These are phyloP conservation scores for Sporothrix phasma DNA, from an alignment of 2,329 filamentous ascomycete species.

Conservation along the genomic window DNA sequence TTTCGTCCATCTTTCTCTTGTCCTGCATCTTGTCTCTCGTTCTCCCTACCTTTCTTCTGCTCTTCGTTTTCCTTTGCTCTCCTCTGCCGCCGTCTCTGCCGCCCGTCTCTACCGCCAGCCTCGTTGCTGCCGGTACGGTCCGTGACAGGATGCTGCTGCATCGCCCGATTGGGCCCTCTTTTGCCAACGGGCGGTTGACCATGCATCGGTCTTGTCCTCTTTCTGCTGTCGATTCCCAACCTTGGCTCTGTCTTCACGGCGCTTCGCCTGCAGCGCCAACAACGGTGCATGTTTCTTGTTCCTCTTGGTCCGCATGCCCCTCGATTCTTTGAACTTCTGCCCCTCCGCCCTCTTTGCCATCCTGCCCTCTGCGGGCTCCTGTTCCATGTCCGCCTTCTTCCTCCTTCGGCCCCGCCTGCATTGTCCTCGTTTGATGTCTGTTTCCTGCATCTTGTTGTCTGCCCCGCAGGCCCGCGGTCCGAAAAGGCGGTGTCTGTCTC, in stretches of 20 bases:
- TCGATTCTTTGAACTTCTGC: background rate
- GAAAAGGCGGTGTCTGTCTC: slow-evolving; percentile 12
- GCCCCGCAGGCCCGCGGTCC: background rate
- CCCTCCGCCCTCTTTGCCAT: background rate
- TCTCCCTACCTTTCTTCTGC: background rate
- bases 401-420: slow-evolving; percentile 5
- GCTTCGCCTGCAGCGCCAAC: background rate
- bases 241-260: background rate
- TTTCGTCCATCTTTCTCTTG: background rate
- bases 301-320: background rate
- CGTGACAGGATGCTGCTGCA: background rate
- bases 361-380: background rate
- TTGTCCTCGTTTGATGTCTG: too few species aligned
- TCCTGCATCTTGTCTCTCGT: background rate
- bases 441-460: too few species aligned
- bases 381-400: background rate
- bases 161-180: background rate
- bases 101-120: background rate
- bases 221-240: background rate
- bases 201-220: background rate
- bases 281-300: background rate
- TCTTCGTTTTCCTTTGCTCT: background rate
- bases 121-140: slow-evolving; percentile 6
- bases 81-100: too few species aligned
- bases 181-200: background rate